Evolutionary conservation across 2,329 filamentous ascomycete species (phyloP).

Genomic region (Fusarium citri): DNA sequence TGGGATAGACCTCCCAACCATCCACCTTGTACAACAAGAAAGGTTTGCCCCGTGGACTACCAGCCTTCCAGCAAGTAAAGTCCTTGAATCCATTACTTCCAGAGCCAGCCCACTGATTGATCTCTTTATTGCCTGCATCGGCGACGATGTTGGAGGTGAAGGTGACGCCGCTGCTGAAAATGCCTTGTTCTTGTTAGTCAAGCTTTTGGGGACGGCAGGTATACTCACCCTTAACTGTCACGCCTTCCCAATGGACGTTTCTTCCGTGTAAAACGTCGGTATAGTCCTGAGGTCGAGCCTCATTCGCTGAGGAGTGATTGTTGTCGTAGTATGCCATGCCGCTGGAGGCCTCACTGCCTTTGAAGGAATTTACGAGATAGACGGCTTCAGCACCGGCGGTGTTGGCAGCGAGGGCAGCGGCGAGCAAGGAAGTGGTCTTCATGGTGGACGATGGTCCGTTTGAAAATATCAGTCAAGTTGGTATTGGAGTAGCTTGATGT

Average conservation of each 20-base stretch:
- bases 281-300: not conserved
- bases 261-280: not conserved
- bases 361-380: slow-evolving; percentile 8
- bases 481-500: too few species aligned
- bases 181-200: not conserved
- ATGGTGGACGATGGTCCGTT: accelerated
- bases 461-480: not conserved
- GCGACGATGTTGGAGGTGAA: slow-evolving; percentile 11
- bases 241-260: not conserved
- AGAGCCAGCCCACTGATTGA: slow-evolving; percentile 1
- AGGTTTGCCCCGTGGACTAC: not conserved
- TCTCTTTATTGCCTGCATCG: not conserved
- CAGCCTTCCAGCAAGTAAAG: not conserved
- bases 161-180: not conserved
- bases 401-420: accelerated
- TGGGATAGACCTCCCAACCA: not conserved
- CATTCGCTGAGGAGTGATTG: not conserved
- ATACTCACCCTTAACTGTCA: not conserved
- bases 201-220: accelerated
- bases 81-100: slow-evolving; percentile 4
- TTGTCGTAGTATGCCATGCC: slow-evolving; percentile 9
- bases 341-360: not conserved
- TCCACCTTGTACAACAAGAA: not conserved
- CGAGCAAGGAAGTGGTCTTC: not conserved
- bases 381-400: not conserved